Base-by-base conservation (phyloP, 352 stramenopile species). In the Plasmopara halstedii region DNA sequence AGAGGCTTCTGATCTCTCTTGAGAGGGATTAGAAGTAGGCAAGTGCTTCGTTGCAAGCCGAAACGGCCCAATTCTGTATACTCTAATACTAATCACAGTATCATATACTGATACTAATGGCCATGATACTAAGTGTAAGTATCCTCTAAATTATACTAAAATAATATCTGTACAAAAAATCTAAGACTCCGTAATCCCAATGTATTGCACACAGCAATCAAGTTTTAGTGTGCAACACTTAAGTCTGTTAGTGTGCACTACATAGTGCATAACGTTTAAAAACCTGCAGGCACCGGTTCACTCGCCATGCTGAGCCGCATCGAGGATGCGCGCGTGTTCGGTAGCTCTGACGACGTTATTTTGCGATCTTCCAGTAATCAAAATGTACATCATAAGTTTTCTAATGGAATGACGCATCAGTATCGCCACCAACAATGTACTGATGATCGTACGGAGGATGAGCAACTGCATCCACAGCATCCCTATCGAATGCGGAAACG, bases 261-360 rank as follows among this genome's bases (percentile, higher is more conserved):
- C n/a, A n/a, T n/a, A n/a, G n/a, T n/a, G n/a, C n/a, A n/a, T n/a
- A n/a, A n/a, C n/a, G n/a, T n/a, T n/a, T n/a, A n/a, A n/a, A n/a
- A n/a, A n/a, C n/a, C n/a, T n/a, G 26, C n/a, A 10, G 21, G 17
- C 20, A 36, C 31, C 29, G 48, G 39, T 40, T 50, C 48, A 10
- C 1, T 10, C 39, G 38, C 22, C 32, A 79, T 87, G 75, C 52
- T 85, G 38, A 76, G 75, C 43, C 73, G 68, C 29, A 35, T 80
- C 14, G 54, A 80, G 41, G 73, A 84, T 44, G 58, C 59, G 52
- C 75, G 73, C 58, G 70, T 85, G 38, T 88, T 88, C 51, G 57
- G 59, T 19, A 71, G 62, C 47, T 88, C 73, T 0, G 52, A 79
- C 7, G 75, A 88, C 52, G 68, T 87, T 47, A 64, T 87, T 4